Conservation (phyloP, 1,284 basidiomycete species). For the Cryptococcus floricola region DNA sequence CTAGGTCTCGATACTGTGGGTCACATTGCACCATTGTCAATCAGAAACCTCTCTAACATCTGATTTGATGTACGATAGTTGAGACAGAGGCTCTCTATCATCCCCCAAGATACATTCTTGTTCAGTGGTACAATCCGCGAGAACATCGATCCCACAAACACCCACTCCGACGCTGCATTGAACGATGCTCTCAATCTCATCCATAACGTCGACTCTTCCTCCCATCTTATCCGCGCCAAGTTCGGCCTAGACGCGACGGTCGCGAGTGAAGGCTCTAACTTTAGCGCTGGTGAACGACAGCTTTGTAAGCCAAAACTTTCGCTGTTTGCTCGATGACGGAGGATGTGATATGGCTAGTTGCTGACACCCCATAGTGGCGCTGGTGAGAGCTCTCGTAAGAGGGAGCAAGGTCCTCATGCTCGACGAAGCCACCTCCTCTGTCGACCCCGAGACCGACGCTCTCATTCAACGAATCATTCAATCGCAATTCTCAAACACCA, state of each 20-base stretch:
- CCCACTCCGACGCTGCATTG: conserved; percentile 55
- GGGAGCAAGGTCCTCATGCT: conserved; percentile 65
- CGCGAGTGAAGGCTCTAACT: conserved; percentile 31
- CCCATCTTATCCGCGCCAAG: conserved; percentile 46
- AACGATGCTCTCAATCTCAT: conserved; percentile 54
- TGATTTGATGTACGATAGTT: background rate
- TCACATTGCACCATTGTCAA: too few relatives aligned
- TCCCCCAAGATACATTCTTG: background rate
- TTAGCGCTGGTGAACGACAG: conserved; percentile 55
- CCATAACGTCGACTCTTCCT: conserved; percentile 13
- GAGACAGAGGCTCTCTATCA: background rate
- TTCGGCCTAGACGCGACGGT: conserved; percentile 59
- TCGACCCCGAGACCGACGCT: conserved; percentile 73
- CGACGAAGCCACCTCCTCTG: conserved; percentile 53
- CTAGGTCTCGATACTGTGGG: too few relatives aligned
- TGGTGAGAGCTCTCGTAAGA: conserved; percentile 66
- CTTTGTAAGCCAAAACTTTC: conserved; percentile 10
- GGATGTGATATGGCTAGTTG: background rate
- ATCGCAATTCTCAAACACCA: conserved; percentile 57
- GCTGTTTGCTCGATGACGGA: background rate
- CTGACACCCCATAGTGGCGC: conserved; percentile 50
- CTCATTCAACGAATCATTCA: conserved; percentile 70
- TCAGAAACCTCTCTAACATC: too few relatives aligned
- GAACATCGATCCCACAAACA: conserved; percentile 52
- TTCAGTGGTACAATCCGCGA: conserved; percentile 7